Conservation (phyloP, 139 green algal genomes). For the Coelastrella sp. region DNA sequence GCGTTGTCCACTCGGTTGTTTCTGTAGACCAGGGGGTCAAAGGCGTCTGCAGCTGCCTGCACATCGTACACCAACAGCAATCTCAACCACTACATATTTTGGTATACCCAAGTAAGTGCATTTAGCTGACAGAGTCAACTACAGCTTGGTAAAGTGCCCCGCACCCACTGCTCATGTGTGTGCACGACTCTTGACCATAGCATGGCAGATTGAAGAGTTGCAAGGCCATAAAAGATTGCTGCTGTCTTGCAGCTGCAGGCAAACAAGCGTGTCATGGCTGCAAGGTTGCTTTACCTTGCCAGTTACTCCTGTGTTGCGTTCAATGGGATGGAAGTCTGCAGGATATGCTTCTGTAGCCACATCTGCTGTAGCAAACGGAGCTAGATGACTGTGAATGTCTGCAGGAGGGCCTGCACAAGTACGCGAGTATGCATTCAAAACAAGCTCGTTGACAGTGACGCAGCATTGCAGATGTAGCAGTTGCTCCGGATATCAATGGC, state of each 20-base stretch:
- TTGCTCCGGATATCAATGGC: not conserved
- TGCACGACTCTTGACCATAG: too few species aligned
- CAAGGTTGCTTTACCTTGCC: conserved; percentile 3
- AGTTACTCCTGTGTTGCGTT: conserved; percentile 1
- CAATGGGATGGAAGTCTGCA: conserved; percentile 17
- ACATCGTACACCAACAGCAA: not conserved
- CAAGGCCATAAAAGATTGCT: not conserved
- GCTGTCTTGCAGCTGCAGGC: not conserved
- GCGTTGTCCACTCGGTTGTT: conserved; percentile 15
- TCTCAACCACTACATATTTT: too few species aligned
- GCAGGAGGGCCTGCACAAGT: not conserved
- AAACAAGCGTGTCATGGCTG: not conserved
- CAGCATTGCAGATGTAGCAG: not conserved
- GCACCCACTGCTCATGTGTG: too few species aligned
- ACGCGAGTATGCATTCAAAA: too few species aligned
- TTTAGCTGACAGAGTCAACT: too few species aligned
- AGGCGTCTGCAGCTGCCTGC: conserved; percentile 9
- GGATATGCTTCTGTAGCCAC: conserved; percentile 6
- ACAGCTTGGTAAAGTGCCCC: too few species aligned
- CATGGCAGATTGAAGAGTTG: not conserved
- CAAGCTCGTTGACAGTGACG: not conserved
- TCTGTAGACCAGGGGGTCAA: conserved; percentile 9
- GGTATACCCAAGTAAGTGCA: too few species aligned
- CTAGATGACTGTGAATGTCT: not conserved
- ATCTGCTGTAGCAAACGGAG: conserved; percentile 22